A percentile compares a stretch with the other conserved stretches of the same genome.
Conservation (phyloP, 306 rosid species). For the Clitoria ternatea region DNA sequence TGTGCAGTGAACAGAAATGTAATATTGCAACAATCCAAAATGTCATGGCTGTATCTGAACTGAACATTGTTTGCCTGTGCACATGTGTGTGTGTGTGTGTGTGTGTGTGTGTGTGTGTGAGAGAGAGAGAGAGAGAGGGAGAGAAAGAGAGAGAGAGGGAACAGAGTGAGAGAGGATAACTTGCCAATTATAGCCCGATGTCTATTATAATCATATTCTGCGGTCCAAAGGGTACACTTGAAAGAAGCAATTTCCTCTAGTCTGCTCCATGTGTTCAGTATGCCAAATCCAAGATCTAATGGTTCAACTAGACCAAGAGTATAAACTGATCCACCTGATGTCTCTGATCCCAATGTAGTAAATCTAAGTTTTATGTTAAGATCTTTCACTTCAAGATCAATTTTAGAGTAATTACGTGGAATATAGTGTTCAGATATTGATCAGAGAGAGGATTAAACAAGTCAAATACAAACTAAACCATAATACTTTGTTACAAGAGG, state of each 20-base stretch:
- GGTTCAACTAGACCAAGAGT: slow-evolving; percentile 55
- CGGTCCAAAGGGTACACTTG: slow-evolving; percentile 73
- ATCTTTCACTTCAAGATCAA: slow-evolving; percentile 21
- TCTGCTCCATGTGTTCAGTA: slow-evolving; percentile 41
- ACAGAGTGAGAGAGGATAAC: slow-evolving; percentile 17
- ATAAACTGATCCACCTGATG: slow-evolving; percentile 62
- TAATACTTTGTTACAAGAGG: neutral
- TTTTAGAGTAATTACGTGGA: neutral
- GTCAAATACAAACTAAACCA: neutral
- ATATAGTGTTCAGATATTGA: neutral
- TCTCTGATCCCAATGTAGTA: slow-evolving; percentile 74
- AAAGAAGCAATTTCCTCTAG: slow-evolving; percentile 55
- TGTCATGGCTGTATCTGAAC: neutral
- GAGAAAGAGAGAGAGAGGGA: neutral
- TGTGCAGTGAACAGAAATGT: neutral
- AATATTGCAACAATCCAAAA: slow-evolving; percentile 5
- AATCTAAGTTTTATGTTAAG: slow-evolving; percentile 59
- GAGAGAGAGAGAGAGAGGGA: neutral
- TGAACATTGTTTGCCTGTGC: neutral
- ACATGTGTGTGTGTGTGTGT: neutral
- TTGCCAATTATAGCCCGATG: slow-evolving; percentile 66
- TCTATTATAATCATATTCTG: slow-evolving; percentile 58
- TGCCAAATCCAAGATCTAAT: slow-evolving; percentile 40
- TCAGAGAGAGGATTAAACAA: neutral
- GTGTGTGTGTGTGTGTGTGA: neutral